Evolutionary conservation across 225 moss, liverwort and hornwort genomes (phyloP).

Genomic region (Straminergon stramineum): DNA sequence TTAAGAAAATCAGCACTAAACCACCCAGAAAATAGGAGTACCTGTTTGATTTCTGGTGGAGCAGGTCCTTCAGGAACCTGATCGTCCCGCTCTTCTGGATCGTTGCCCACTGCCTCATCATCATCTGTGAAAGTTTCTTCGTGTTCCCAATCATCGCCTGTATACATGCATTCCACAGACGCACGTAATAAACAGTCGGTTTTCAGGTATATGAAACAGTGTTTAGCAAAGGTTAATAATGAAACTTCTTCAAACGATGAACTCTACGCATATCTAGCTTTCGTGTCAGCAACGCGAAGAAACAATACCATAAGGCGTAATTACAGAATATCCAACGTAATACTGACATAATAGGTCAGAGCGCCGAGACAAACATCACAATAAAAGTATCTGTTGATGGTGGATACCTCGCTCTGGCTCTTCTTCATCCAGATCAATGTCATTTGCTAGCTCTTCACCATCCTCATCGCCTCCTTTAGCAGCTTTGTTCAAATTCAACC

Average conservation of each 20-base stretch:
- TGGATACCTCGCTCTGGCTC: constrained; percentile 88
- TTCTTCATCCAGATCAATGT: constrained; percentile 85
- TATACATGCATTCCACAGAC: not conserved
- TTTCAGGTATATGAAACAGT: not conserved
- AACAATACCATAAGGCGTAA: not conserved
- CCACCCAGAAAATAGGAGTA: not conserved
- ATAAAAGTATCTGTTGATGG: not conserved
- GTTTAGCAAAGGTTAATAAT: not conserved
- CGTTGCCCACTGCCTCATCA: constrained; percentile 99
- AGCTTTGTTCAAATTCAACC: constrained; percentile 76
- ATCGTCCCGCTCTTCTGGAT: constrained; percentile 92
- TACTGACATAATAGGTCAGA: not conserved
- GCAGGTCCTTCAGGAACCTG: constrained; percentile 89
- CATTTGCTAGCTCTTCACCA: constrained; percentile 90
- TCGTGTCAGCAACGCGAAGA: not conserved
- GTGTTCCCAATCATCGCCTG: constrained; percentile 99
- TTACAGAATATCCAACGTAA: not conserved
- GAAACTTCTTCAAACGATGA: not conserved
- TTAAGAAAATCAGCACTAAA: not conserved
- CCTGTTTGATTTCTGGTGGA: constrained; percentile 99
- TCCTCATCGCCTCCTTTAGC: constrained; percentile 92
- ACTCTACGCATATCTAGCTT: not conserved
- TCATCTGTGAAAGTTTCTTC: constrained; percentile 99
- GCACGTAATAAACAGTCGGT: not conserved
- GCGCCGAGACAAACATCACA: not conserved